These are phyloP conservation scores for Chrysosporium queenslandicum DNA, from an alignment of 2,329 filamentous ascomycete species.

Conservation along the genomic window DNA sequence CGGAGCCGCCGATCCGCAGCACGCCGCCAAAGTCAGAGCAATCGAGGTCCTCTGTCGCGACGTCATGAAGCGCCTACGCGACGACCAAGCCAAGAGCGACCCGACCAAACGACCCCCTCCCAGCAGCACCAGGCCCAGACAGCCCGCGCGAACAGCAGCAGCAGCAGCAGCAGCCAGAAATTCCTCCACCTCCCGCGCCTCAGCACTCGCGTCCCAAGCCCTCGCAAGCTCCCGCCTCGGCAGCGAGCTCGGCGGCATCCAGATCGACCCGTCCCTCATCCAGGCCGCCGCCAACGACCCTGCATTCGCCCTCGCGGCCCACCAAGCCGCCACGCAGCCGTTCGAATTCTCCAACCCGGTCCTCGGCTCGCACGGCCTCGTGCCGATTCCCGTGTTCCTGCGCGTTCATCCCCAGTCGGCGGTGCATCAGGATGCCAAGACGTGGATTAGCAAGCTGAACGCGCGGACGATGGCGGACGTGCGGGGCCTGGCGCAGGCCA, in stretches of 20 bases:
- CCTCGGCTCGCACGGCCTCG: conserved; percentile 21
- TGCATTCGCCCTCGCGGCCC: conserved; percentile 25
- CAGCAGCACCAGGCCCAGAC: neutral
- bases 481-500: conserved; percentile 24
- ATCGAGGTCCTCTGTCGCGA: conserved; percentile 63
- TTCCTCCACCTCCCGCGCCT: conserved; percentile 27
- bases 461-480: conserved; percentile 52
- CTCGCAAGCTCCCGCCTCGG: conserved; percentile 34
- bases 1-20: conserved; percentile 44
- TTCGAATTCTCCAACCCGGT: conserved; percentile 33
- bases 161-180: conserved; percentile 10
- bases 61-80: conserved; percentile 65
- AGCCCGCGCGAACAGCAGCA: too few species aligned
- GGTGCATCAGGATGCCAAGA: conserved; percentile 38
- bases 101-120: conserved; percentile 26
- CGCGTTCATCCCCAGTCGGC: conserved; percentile 57
- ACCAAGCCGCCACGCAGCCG: conserved; percentile 15
- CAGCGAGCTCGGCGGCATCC: conserved; percentile 43
- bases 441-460: conserved; percentile 57
- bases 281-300: conserved; percentile 48
- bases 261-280: conserved; percentile 55
- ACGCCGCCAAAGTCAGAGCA: conserved; percentile 51
- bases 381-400: conserved; percentile 54
- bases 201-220: conserved; percentile 36
- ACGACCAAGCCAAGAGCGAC: conserved; percentile 52